phyloP scores from a whole-genome alignment of 129 eudicot genomes.

The Centella asiatica region DNA sequence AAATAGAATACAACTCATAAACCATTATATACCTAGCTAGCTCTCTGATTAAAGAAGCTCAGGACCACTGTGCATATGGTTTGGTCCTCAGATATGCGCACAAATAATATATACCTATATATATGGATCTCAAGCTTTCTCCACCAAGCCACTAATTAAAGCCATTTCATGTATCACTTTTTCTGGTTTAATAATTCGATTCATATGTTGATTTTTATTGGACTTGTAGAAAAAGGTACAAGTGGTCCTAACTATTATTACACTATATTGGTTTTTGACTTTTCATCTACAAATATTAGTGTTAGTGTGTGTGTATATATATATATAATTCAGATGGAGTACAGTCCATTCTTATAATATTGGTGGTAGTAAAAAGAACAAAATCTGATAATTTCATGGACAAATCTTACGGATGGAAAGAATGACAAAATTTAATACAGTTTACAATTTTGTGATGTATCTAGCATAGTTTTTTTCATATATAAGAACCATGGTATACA shows the following conservation, averaged over 20 bases:
- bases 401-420: too few species aligned
- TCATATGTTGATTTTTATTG: slow-evolving; percentile 34
- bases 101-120: not conserved
- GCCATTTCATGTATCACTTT: slow-evolving; percentile 9
- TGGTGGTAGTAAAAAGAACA: too few species aligned
- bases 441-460: too few species aligned
- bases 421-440: too few species aligned
- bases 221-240: slow-evolving; percentile 23
- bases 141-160: slow-evolving; percentile 42
- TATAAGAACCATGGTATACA: too few species aligned
- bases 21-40: slow-evolving; percentile 23
- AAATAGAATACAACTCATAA: slow-evolving; percentile 28
- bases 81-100: slow-evolving; percentile 23
- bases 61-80: slow-evolving; percentile 40
- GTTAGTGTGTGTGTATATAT: too few species aligned
- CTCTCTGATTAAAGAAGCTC: slow-evolving; percentile 23
- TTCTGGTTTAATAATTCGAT: slow-evolving; percentile 34
- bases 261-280: slow-evolving; percentile 27
- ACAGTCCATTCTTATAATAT: too few species aligned
- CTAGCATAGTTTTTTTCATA: too few species aligned
- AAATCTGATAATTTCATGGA: too few species aligned
- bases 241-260: slow-evolving; percentile 37
- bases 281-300: slow-evolving; percentile 11
- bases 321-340: too few species aligned
- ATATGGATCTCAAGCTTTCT: slow-evolving; percentile 14